Percentiles rank a stretch among this genome's conserved stretches.
Conservation (phyloP, 305 asterid species). For the Fraxinus angustifolia region DNA sequence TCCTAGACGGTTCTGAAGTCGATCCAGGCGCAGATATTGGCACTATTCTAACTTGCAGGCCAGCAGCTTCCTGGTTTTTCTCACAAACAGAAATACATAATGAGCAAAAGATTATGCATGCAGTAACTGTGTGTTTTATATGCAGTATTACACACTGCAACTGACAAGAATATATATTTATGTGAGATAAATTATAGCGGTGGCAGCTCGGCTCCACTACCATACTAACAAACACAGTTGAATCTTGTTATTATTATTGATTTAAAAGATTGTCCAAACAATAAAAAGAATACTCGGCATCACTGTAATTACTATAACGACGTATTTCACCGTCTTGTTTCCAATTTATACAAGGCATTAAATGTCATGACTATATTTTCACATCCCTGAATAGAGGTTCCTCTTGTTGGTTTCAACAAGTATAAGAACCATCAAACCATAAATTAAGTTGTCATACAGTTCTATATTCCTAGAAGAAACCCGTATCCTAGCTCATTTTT, state of each 20-base stretch:
- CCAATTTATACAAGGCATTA: background rate
- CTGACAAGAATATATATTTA: background rate
- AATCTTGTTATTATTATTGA: background rate
- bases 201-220: background rate
- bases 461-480: background rate
- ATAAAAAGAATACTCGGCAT: background rate
- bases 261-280: background rate
- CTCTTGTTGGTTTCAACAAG: background rate
- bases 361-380: background rate
- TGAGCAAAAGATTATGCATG: background rate
- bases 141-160: background rate
- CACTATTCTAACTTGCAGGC: conserved; percentile 42
- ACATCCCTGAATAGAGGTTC: background rate
- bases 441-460: background rate
- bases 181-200: background rate
- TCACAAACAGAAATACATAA: background rate
- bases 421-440: background rate
- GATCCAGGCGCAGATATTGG: conserved; percentile 32
- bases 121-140: background rate
- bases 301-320: background rate
- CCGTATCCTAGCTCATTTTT: background rate
- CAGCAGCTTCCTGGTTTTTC: conserved; percentile 44
- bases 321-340: background rate
- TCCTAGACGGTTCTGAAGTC: conserved; percentile 21
- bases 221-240: background rate